Evolutionary conservation across 345 rosid genomes (phyloP).

Genomic region (Carallia pectinifolia): DNA sequence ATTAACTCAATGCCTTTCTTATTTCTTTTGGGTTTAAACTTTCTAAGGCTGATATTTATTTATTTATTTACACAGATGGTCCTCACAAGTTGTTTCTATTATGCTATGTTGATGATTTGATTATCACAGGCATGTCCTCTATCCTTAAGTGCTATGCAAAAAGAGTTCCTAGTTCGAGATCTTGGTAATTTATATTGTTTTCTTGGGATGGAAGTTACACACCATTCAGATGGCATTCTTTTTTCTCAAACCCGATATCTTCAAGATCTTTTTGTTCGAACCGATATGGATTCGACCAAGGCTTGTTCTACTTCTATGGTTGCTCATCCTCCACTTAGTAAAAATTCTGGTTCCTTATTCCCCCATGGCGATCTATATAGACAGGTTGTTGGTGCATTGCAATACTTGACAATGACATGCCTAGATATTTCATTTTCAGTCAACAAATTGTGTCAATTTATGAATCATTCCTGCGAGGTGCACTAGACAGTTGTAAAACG

Average conservation of each 20-base stretch:
- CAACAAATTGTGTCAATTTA: neutral
- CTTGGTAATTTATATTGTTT: neutral
- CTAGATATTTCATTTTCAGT: neutral
- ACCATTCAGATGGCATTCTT: neutral
- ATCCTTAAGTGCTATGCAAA: neutral
- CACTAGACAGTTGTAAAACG: neutral
- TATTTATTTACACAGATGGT: neutral
- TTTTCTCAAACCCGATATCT: neutral
- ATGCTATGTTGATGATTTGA: neutral
- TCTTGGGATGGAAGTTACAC: neutral
- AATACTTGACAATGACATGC: neutral
- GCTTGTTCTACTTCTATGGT: neutral
- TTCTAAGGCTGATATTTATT: neutral
- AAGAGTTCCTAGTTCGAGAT: neutral
- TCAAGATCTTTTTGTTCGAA: neutral
- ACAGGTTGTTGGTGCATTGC: neutral
- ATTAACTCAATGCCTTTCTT: neutral
- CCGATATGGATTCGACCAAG: neutral
- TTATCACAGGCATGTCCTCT: neutral
- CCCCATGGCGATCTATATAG: neutral
- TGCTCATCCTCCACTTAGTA: neutral
- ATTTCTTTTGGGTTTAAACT: neutral
- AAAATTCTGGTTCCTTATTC: no score
- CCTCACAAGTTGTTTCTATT: neutral
- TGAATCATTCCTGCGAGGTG: neutral